phyloP scores from a whole-genome alignment of 1,284 basidiomycete genomes.

The Apiotrichum brassicae region DNA sequence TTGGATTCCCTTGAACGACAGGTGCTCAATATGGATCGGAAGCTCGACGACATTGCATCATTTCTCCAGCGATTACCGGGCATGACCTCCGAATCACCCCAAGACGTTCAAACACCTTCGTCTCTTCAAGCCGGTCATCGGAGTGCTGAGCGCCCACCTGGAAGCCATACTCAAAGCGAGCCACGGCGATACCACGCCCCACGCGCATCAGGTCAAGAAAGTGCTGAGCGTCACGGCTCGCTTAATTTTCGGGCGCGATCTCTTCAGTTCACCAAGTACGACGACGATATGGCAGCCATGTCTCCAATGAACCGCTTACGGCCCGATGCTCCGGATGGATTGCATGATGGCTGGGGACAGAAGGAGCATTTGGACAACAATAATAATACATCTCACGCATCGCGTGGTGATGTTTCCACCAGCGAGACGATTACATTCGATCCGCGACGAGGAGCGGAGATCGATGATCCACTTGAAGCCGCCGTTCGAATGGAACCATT shows the following conservation, averaged over 20 bases:
- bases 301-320: not conserved
- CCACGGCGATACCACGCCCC: too few species aligned
- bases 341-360: too few species aligned
- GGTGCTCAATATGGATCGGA: not conserved
- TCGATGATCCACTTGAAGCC: constrained; percentile 5
- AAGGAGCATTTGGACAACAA: too few species aligned
- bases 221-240: not conserved
- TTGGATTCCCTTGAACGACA: constrained; percentile 11
- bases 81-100: not conserved
- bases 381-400: too few species aligned
- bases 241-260: not conserved
- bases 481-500: constrained; percentile 8
- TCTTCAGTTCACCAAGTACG: not conserved
- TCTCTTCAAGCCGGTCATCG: too few species aligned
- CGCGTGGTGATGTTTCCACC: too few species aligned
- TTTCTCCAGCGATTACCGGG: not conserved
- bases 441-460: not conserved
- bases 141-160: not conserved
- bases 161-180: too few species aligned
- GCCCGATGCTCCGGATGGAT: not conserved
- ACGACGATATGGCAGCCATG: not conserved
- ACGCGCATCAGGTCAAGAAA: too few species aligned
- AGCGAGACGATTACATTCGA: too few species aligned
- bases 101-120: too few species aligned
- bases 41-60: constrained; percentile 7